Evolutionary conservation across 2,329 filamentous ascomycete genomes (phyloP).

Genomic region (Talaromyces islandicus): DNA sequence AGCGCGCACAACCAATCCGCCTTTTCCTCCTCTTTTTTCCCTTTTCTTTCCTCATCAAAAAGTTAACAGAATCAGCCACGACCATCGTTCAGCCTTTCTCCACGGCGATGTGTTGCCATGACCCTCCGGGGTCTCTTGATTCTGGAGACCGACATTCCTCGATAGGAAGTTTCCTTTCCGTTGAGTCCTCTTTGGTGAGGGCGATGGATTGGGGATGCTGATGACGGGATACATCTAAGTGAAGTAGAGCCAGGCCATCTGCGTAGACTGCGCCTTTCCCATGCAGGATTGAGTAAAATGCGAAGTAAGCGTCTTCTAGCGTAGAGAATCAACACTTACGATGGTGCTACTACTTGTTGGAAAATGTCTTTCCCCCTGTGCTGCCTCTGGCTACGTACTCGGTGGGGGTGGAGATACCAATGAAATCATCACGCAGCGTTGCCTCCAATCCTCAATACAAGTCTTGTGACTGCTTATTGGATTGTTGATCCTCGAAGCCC

Average conservation of each 20-base stretch:
- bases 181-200: conserved; percentile 64
- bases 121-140: conserved; percentile 49
- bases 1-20: conserved; percentile 9
- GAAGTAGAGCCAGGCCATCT: neutral
- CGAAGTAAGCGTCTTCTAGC: neutral
- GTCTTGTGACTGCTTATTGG: neutral
- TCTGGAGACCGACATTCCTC: conserved; percentile 58
- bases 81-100: conserved; percentile 51
- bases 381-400: neutral
- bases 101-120: conserved; percentile 66
- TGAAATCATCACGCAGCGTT: neutral
- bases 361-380: neutral
- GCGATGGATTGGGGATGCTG: conserved; percentile 66
- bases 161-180: conserved; percentile 67
- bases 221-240: conserved; percentile 55
- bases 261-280: neutral
- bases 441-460: neutral
- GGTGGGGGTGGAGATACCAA: neutral
- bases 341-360: neutral
- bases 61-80: conserved; percentile 63
- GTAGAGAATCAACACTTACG: neutral
- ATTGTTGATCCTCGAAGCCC: neutral
- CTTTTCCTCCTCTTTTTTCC: conserved; percentile 19
- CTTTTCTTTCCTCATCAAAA: conserved; percentile 53
- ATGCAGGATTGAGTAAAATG: neutral